A percentile compares a stretch with the other conserved stretches of the same genome.
These are phyloP conservation scores for Pelargonium cotyledonis DNA, from an alignment of 441 rosid species.

Conservation along the genomic window DNA sequence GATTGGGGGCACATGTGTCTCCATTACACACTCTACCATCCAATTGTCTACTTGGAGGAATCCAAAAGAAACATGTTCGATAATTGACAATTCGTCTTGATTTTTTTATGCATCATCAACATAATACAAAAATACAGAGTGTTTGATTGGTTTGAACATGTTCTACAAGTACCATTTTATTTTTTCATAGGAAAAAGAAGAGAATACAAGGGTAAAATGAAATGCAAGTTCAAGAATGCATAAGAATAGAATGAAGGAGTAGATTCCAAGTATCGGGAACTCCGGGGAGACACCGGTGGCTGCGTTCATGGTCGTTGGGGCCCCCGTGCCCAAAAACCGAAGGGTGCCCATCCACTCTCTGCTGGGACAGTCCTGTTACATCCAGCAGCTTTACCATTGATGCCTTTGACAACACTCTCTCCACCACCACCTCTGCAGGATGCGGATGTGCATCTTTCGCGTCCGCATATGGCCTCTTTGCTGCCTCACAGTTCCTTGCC, in stretches of 20 bases:
- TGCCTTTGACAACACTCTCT: slow-evolving; percentile 21
- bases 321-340: slow-evolving; percentile 21
- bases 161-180: not conserved
- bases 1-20: too few relatives aligned
- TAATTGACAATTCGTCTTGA: too few relatives aligned
- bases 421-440: slow-evolving; percentile 18
- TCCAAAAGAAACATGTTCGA: too few relatives aligned
- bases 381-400: slow-evolving; percentile 22
- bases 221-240: not conserved
- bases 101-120: too few relatives aligned
- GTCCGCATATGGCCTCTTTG: slow-evolving; percentile 4
- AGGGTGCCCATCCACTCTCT: slow-evolving; percentile 29
- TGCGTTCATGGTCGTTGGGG: slow-evolving; percentile 15
- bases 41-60: too few relatives aligned
- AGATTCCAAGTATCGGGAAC: slow-evolving; percentile 27
- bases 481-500: slow-evolving; percentile 9
- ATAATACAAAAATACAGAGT: too few relatives aligned
- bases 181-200: not conserved
- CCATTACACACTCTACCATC: too few relatives aligned
- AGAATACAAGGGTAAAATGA: not conserved
- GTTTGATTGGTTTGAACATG: too few relatives aligned
- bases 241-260: slow-evolving; percentile 15
- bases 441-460: slow-evolving; percentile 14
- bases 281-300: slow-evolving; percentile 31
- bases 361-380: slow-evolving; percentile 20